A percentile compares a stretch with the other conserved stretches of the same genome.
Evolutionary conservation across 306 rosid genomes (phyloP).

Genomic region (Ormosia semicastrata): DNA sequence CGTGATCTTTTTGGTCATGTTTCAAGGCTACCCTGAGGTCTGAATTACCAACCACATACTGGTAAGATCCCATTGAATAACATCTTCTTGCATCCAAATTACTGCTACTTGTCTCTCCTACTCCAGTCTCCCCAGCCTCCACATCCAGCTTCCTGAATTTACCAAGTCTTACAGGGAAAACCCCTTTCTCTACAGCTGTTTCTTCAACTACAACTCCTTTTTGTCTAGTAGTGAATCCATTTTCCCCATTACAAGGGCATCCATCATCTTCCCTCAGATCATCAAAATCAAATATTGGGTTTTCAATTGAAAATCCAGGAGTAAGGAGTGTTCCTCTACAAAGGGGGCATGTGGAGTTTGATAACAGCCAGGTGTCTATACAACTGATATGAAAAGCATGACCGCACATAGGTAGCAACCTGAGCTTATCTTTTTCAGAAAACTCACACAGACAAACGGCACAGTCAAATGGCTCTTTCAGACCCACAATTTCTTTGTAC

Average conservation of each 20-base stretch:
- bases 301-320: constrained; percentile 63
- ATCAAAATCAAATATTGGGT: constrained; percentile 77
- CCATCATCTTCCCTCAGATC: constrained; percentile 78
- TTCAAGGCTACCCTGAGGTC: constrained; percentile 69
- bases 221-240: constrained; percentile 45
- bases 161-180: constrained; percentile 85
- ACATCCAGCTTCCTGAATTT: constrained; percentile 63
- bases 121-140: constrained; percentile 53
- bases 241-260: constrained; percentile 49
- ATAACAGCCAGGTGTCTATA: constrained; percentile 94
- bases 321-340: constrained; percentile 82
- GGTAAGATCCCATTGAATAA: constrained; percentile 92
- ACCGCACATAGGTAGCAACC: constrained; percentile 92
- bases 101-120: constrained; percentile 91
- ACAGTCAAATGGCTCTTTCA: constrained; percentile 90
- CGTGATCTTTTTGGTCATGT: constrained; percentile 36
- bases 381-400: constrained; percentile 94
- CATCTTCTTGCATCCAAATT: constrained; percentile 96
- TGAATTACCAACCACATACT: constrained; percentile 75
- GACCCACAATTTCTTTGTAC: constrained; percentile 85
- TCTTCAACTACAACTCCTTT: constrained; percentile 72
- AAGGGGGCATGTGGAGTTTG: constrained; percentile 94
- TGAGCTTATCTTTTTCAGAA: constrained; percentile 79
- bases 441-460: constrained; percentile 94
- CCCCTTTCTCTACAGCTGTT: constrained; percentile 53